Evolutionary conservation across 306 rosid species (phyloP).

Genomic region (Castanea crenata): DNA sequence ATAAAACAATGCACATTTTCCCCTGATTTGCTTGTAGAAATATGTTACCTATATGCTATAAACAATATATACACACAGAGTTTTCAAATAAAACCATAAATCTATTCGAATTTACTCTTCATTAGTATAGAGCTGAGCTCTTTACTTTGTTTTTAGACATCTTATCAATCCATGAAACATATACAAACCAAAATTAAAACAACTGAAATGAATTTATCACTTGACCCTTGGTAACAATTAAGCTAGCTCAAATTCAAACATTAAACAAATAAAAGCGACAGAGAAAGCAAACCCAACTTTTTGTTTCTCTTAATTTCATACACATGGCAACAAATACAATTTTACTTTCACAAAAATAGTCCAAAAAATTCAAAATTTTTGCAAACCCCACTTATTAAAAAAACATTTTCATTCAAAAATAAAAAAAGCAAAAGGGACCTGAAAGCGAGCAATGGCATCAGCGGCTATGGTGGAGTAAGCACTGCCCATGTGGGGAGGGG

Average conservation of each 20-base stretch:
- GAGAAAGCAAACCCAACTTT: too few relatives aligned
- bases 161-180: neutral
- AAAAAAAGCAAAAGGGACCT: slow-evolving; percentile 42
- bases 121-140: neutral
- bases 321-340: neutral
- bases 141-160: neutral
- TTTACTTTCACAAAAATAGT: neutral
- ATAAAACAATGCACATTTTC: neutral
- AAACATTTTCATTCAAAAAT: neutral
- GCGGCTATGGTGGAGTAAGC: slow-evolving; percentile 98
- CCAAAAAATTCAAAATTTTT: neutral
- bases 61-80: neutral
- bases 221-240: neutral
- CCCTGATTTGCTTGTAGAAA: neutral
- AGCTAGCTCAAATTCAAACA: neutral
- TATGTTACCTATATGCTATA: neutral
- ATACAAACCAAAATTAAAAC: neutral
- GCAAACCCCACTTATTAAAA: neutral
- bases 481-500: slow-evolving; percentile 99
- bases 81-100: neutral
- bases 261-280: too few relatives aligned
- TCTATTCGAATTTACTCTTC: neutral
- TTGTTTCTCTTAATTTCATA: neutral
- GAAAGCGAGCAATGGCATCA: slow-evolving; percentile 93
- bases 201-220: neutral